Evolutionary conservation across 2,329 filamentous ascomycete genomes (phyloP), one percentile per base, ranked within the genome.

Genomic region (Exserohilum rostratum): DNA sequence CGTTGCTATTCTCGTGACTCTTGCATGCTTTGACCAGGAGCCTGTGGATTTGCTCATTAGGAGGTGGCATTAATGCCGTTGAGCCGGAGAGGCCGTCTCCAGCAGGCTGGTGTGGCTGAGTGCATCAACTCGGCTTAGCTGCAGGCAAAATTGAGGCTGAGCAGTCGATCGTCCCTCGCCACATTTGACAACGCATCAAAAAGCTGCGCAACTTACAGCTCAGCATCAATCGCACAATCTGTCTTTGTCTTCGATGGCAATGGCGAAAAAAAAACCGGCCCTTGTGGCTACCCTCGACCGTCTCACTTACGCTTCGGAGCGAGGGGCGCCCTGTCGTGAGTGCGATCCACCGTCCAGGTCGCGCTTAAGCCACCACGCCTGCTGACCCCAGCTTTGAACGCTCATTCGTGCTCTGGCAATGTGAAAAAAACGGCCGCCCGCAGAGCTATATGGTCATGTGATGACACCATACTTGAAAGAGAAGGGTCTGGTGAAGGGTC

Each of bases 131-230:
- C 55, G 53, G 53, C 53, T 39, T 66, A 67, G 62, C 53, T 62
- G 56, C 62, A 62, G 45, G 15, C 22, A 39, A 46, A 63, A 25
- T 13, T 68, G 72, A 72, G 71, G 72, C 72, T 75, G 70, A 64
- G 71, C 53, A 38, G 33, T 43, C 40, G 62, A 66, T 68, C 65
- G 22, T 42, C 40, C 59, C 55, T 70, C 65, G 69, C 69, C 68
- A 69, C 67, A 55, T 49, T 25, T 66, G 68, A 66, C 69, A 71
- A 61, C 69, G 60, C 69, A 71, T 69, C 64, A 66, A 67, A 60
- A 60, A 58, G 50, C 53, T 52, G 54, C 55, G 55, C 50, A 57
- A 53, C 40, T 55, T 53, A 48, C 58, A n/a, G 55, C 47, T 56
- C 46, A 53, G 35, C 25, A 43, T 30, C 29, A 46, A 22, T 13